Evolutionary conservation across 2,329 filamentous ascomycete species (phyloP), one percentile per base, ranked within the genome.

Genomic region (Aspergillus viridinutans): DNA sequence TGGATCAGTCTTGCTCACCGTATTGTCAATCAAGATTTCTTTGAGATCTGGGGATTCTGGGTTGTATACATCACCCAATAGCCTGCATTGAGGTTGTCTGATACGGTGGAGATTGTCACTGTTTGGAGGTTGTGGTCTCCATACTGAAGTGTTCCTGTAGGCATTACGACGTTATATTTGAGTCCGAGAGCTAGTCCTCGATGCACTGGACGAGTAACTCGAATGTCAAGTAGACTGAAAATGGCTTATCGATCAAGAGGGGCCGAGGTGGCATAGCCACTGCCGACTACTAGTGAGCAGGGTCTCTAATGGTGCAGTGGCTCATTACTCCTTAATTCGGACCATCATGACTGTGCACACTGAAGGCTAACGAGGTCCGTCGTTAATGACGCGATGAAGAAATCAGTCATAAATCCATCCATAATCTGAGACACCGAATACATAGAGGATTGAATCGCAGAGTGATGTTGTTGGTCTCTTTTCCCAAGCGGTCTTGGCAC

Each of bases 51-150:
- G 29, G 32, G 38, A 40, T 38, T 52, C 45, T 42, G 43, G 43
- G 32, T 38, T 58, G 55, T 60, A 45, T 74, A 77, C 75, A 77
- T 72, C 59, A 76, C 66, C 75, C 75, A 77, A 61, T 74, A 71
- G 42, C 68, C 67, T 56, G 65, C 57, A 29, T 63, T 49, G 42
- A 49, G 50, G 43, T 61, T 50, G 26, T 64, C 49, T 12, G 63
- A 55, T 35, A 66, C 53, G 1, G 63, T 58, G 26, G 66, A 71
- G 1, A 75, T 67, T 5, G 63, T 66, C 28, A 76, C 62, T 10
- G 64, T 69, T 52, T 76, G 74, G 7, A 76, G 68, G 20, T 56
- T 56, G 59, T 70, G 66, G 23, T 65, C 57, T 42, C 69, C 72
- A 21, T 71, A 71, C 49, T 58, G 57, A 21, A 69, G 57, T 3